Base-by-base conservation (phyloP, 192 early-diverging fungal species). In the Rhizoclosmatium sp. region DNA sequence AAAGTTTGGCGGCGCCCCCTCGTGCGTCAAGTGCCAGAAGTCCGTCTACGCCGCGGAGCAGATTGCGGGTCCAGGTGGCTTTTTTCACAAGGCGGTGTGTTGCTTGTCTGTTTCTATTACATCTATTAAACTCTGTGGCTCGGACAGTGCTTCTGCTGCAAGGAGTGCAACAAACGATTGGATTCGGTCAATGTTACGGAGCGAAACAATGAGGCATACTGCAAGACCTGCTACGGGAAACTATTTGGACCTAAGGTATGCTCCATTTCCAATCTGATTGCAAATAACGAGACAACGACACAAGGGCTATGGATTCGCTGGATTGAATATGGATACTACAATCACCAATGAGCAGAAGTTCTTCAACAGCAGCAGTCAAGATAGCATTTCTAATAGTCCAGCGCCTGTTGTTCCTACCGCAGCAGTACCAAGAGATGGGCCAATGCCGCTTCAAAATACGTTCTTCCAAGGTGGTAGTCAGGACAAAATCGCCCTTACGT, bases 181-280 rank as follows among this genome's bases (percentile, higher is more conserved):
- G 87, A 88, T 62, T 87, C 85, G 12, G 83, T 82, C 12, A 85
- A 69, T 46, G 31, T 88, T 12, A 82, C 83, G 5, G 87, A 88
- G 48, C 85, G 82, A 2, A 78, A 82, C 41, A 76, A 78, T 47
- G 84, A 86, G 78, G 78, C 79, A 0, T 86, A 84, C 67, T 88
- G 87, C 83, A 86, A 86, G 69, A 83, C 71, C 4, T 88, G 87
- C 62, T 86, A 88, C 59, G 85, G 80, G 10, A 85, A 84, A 73
- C 65, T 86, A 14, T 88, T 85, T 82, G 87, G 87, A 61, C 87
- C 87, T 16, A 86, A 85, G 56, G 85, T 84, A 74, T 39, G 49
- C 23, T 23, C n/a, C n/a, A n/a, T n/a, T n/a, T n/a, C n/a, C n/a
- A n/a, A n/a, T n/a, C n/a, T n/a, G n/a, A n/a, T n/a, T 45, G 3